A percentile compares a stretch with the other conserved stretches of the same genome.
Evolutionary conservation across 176 grass and related monocot species (phyloP).

Genomic region (Aegilops umbellulata): DNA sequence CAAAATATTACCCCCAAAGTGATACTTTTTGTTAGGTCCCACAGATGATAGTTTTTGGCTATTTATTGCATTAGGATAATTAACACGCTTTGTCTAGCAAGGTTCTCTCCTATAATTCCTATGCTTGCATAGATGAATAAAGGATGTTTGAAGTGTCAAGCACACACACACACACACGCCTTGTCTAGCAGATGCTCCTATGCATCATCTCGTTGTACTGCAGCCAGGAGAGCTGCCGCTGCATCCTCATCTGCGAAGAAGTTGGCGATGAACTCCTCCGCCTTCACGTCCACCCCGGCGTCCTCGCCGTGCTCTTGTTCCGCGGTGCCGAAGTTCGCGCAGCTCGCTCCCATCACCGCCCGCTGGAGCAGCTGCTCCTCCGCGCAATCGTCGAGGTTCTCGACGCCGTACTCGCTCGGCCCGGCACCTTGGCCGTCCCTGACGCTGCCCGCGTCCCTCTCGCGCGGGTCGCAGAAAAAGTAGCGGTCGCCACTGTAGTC

Average conservation of each 20-base stretch:
- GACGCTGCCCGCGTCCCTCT: not conserved
- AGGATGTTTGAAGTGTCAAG: too few relatives aligned
- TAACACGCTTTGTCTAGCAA: too few relatives aligned
- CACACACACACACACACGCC: not conserved
- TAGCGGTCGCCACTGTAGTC: constrained; percentile 42
- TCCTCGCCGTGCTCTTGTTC: not conserved
- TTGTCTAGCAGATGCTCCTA: constrained; percentile 46
- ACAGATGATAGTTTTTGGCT: too few relatives aligned
- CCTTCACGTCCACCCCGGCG: constrained; percentile 66
- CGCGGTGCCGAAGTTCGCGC: not conserved
- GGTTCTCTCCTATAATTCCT: too few relatives aligned
- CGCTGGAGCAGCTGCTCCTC: constrained; percentile 29
- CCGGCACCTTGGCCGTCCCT: not conserved
- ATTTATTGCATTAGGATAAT: too few relatives aligned
- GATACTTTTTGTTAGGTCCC: too few relatives aligned
- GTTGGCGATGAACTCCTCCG: constrained; percentile 81
- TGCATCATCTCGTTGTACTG: constrained; percentile 77
- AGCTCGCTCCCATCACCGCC: constrained; percentile 17
- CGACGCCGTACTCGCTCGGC: not conserved
- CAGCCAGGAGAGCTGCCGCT: constrained; percentile 61
- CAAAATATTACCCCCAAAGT: too few relatives aligned
- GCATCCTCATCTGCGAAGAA: constrained; percentile 83
- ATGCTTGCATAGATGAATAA: too few relatives aligned
- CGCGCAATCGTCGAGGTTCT: not conserved
- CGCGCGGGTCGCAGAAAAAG: constrained; percentile 22